Percentiles rank a stretch among this genome's conserved stretches.
phyloP scores from a whole-genome alignment of 305 asterid genomes.

The Fraxinus latifolia region DNA sequence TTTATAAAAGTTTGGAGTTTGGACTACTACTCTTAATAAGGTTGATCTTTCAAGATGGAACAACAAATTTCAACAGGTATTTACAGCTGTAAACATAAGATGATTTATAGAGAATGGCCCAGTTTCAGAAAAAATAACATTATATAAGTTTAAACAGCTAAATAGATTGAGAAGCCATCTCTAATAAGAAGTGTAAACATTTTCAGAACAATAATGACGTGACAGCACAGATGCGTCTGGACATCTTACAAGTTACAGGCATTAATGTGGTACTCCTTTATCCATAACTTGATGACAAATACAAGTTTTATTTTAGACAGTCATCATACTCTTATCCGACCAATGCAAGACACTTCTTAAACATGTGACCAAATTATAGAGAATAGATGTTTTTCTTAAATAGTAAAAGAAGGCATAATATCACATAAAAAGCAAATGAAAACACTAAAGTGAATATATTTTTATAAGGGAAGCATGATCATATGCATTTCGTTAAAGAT shows the following conservation, averaged over 20 bases:
- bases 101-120: not conserved
- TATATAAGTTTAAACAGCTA: conserved; percentile 4
- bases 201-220: not conserved
- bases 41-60: no score
- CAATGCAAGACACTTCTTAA: conserved; percentile 2
- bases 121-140: not conserved
- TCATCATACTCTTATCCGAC: not conserved
- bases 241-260: not conserved
- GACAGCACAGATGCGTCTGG: not conserved
- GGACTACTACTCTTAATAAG: no score
- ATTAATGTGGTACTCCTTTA: conserved; percentile 6
- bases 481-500: not conserved
- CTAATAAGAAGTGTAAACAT: conserved; percentile 10
- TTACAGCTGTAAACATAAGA: conserved; percentile 8
- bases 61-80: not conserved
- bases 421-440: conserved; percentile 8
- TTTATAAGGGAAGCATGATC: not conserved
- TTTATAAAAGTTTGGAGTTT: no score
- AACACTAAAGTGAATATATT: not conserved
- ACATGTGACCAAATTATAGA: not conserved
- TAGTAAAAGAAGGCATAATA: not conserved
- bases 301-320: conserved; percentile 6
- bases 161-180: conserved; percentile 2
- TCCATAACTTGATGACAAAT: conserved; percentile 2
- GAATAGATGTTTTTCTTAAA: not conserved